phyloP scores from a whole-genome alignment of 73 alveolate species.

The Tetrahymena elliotti region DNA sequence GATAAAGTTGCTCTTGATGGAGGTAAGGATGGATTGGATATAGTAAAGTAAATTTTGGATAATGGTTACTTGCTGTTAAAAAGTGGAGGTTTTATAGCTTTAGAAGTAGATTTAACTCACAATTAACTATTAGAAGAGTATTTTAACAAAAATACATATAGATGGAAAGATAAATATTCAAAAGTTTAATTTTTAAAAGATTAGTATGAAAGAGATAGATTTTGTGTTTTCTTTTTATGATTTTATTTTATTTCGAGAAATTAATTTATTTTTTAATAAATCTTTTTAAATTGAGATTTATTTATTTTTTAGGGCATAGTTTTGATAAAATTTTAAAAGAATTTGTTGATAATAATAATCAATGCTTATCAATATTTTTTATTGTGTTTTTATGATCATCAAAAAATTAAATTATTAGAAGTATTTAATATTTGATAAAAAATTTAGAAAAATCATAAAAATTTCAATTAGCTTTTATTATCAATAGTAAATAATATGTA shows the following conservation, averaged over 20 bases:
- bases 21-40: neutral
- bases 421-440: too few species aligned
- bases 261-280: too few species aligned
- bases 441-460: neutral
- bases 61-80: neutral
- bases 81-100: neutral
- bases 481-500: neutral
- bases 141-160: neutral
- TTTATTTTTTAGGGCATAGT: too few species aligned
- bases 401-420: neutral
- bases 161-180: neutral
- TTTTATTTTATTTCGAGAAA: too few species aligned
- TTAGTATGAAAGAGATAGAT: neutral
- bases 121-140: neutral
- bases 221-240: neutral
- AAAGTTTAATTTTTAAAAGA: neutral
- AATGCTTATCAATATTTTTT: too few species aligned
- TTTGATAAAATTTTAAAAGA: too few species aligned
- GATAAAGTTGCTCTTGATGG: neutral
- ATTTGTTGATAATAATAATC: neutral
- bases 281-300: neutral
- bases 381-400: neutral
- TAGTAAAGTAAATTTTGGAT: neutral
- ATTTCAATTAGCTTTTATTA: neutral
- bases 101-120: neutral